A percentile compares a stretch with the other conserved stretches of the same genome.
Evolutionary conservation across 2,329 filamentous ascomycete species (phyloP).

Genomic region (Aspergillus latus): DNA sequence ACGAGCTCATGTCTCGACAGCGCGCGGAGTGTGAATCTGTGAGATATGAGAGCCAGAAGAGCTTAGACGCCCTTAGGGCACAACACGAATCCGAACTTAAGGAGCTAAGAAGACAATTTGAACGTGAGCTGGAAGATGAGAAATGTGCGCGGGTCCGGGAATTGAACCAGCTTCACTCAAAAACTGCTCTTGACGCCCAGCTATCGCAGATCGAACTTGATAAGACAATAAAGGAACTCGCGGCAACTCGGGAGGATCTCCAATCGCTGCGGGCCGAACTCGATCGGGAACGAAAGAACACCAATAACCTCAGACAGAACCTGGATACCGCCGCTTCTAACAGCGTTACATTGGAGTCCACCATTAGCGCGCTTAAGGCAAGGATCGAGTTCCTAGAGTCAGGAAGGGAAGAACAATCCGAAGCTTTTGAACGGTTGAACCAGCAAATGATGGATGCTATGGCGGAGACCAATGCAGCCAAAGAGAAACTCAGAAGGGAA

Average conservation of each 20-base stretch:
- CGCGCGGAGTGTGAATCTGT: slow-evolving; percentile 45
- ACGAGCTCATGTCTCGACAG: slow-evolving; percentile 55
- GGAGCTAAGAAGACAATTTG: slow-evolving; percentile 61
- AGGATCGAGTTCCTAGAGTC: slow-evolving; percentile 89
- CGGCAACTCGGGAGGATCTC: slow-evolving; percentile 43
- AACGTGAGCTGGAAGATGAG: slow-evolving; percentile 68
- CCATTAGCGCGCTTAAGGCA: slow-evolving; percentile 72
- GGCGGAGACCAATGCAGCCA: slow-evolving; percentile 65
- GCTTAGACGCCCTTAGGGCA: slow-evolving; percentile 59
- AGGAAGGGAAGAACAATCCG: slow-evolving; percentile 82
- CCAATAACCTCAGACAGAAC: slow-evolving; percentile 57
- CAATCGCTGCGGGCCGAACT: slow-evolving; percentile 49
- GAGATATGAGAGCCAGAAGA: slow-evolving; percentile 47
- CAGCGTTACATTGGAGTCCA: slow-evolving; percentile 68
- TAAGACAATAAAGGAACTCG: slow-evolving; percentile 56
- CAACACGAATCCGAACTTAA: slow-evolving; percentile 69
- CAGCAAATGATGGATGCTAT: slow-evolving; percentile 76
- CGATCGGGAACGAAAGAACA: slow-evolving; percentile 63
- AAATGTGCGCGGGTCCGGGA: slow-evolving; percentile 39
- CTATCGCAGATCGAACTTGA: slow-evolving; percentile 48
- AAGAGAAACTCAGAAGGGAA: slow-evolving; percentile 83
- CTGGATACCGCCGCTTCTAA: slow-evolving; percentile 61
- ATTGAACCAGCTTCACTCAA: slow-evolving; percentile 37
- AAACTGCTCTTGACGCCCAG: slow-evolving; percentile 41
- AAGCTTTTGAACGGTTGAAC: slow-evolving; percentile 80